Evolutionary conservation across 78 protist species (phyloP).

Genomic region (Tieghemostelium lacteum): DNA sequence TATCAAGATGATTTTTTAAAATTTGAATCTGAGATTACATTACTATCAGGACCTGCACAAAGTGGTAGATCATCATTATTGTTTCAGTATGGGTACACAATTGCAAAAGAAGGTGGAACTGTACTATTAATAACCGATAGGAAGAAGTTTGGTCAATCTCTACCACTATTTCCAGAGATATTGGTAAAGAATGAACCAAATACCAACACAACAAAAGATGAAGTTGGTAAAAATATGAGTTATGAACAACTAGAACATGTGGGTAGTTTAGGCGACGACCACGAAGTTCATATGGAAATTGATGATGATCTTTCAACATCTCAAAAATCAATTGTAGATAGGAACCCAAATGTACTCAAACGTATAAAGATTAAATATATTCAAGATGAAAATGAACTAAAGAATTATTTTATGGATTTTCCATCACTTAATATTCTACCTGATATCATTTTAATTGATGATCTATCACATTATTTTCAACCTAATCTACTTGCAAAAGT

Average conservation of each 20-base stretch:
- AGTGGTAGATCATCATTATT: conserved; percentile 42
- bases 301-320: too few species aligned
- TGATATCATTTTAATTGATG: conserved; percentile 65
- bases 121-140: conserved; percentile 30
- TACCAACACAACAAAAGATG: conserved; percentile 2
- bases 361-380: conserved; percentile 23
- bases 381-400: conserved; percentile 26
- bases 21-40: conserved; percentile 16
- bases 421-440: conserved; percentile 42
- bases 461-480: conserved; percentile 23
- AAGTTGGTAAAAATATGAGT: background rate
- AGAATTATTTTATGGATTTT: conserved; percentile 30
- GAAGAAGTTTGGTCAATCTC: conserved; percentile 22
- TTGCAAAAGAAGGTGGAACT: conserved; percentile 38
- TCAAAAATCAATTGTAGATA: too few species aligned
- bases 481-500: background rate
- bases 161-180: conserved; percentile 1
- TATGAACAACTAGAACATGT: too few species aligned
- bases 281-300: too few species aligned
- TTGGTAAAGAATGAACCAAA: background rate
- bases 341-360: background rate
- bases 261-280: too few species aligned
- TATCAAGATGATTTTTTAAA: background rate
- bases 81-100: conserved; percentile 67
- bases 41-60: conserved; percentile 11